phyloP scores from a whole-genome alignment of 2,329 filamentous ascomycete genomes.

The Biscogniauxia marginata region DNA sequence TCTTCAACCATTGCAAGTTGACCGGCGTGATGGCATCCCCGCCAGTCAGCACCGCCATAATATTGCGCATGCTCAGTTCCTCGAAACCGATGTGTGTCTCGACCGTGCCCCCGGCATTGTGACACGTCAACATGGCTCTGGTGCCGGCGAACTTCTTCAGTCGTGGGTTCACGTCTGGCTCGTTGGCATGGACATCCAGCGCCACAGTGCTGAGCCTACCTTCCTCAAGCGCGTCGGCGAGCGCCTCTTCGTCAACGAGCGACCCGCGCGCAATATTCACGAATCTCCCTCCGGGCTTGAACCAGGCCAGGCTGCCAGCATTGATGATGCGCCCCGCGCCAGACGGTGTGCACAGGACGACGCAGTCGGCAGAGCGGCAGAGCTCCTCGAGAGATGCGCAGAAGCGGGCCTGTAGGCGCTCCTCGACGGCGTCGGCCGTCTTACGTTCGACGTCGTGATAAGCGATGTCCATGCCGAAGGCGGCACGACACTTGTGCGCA shows the following conservation, averaged over 20 bases:
- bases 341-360: constrained; percentile 60
- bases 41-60: constrained; percentile 56
- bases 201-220: constrained; percentile 52
- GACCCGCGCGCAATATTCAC: constrained; percentile 66
- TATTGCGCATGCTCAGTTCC: constrained; percentile 64
- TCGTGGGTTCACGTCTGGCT: constrained; percentile 53
- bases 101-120: constrained; percentile 66
- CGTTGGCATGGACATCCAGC: constrained; percentile 62
- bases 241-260: constrained; percentile 63
- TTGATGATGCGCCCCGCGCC: constrained; percentile 48
- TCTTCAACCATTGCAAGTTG: constrained; percentile 49
- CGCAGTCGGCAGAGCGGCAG: constrained; percentile 54
- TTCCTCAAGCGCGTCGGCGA: constrained; percentile 56
- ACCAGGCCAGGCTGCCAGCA: constrained; percentile 43
- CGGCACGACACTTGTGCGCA: constrained; percentile 54
- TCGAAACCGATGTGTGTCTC: constrained; percentile 68
- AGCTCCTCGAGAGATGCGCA: constrained; percentile 52
- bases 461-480: constrained; percentile 66
- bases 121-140: constrained; percentile 61
- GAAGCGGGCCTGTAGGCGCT: constrained; percentile 45
- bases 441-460: constrained; percentile 61
- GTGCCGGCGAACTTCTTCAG: constrained; percentile 40
- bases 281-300: constrained; percentile 56
- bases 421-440: constrained; percentile 39
- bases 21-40: constrained; percentile 58